Conservation (phyloP, 371 early-diverging fungal genomes). For the Circinella umbellata region DNA sequence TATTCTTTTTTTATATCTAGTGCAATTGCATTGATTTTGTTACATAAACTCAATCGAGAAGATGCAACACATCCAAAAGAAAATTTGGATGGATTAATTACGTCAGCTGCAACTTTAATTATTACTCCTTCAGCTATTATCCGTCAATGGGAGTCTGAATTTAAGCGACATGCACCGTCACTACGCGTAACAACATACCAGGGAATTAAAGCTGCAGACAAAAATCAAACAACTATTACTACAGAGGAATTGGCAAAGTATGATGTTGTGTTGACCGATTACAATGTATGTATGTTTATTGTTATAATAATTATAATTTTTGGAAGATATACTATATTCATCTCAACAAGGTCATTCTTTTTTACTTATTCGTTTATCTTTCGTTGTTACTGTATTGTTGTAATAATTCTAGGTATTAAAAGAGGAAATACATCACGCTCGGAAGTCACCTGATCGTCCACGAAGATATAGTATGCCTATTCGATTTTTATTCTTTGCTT, state of each 20-base stretch:
- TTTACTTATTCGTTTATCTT: not conserved
- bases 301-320: no score
- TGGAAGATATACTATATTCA: no score
- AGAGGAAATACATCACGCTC: conserved; percentile 57
- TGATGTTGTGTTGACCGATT: conserved; percentile 66
- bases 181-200: conserved; percentile 37
- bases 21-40: conserved; percentile 45
- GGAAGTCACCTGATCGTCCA: conserved; percentile 28
- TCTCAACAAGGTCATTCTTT: not conserved
- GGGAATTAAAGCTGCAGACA: conserved; percentile 21
- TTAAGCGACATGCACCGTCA: conserved; percentile 52
- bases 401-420: conserved; percentile 36
- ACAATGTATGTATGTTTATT: conserved; percentile 34
- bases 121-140: conserved; percentile 67
- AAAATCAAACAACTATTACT: conserved; percentile 13
- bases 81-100: conserved; percentile 13
- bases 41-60: conserved; percentile 28
- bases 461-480: conserved; percentile 27
- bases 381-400: not conserved
- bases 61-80: conserved; percentile 8
- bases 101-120: conserved; percentile 60
- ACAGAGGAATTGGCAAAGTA: conserved; percentile 40
- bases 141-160: conserved; percentile 69
- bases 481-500: no score
- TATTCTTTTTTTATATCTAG: conserved; percentile 35